These are phyloP conservation scores for Boletus coccyginus DNA, from an alignment of 768 basidiomycete genomes.

Conservation along the genomic window DNA sequence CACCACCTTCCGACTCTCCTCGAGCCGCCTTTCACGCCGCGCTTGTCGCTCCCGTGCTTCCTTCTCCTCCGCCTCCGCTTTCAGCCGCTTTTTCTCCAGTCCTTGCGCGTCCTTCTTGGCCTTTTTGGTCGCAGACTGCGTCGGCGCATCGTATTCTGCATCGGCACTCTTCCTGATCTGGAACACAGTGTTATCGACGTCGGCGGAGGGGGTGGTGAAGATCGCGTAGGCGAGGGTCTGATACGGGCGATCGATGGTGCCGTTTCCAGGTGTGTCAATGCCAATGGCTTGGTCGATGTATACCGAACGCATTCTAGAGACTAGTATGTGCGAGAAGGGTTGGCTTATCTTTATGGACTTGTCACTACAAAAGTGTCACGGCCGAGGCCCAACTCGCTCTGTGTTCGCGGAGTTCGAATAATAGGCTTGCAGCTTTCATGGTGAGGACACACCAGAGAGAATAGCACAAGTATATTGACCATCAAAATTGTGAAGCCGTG, in stretches of 20 bases:
- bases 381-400: too few relatives aligned
- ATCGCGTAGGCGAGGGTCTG: conserved; percentile 79
- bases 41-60: conserved; percentile 67
- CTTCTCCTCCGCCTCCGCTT: conserved; percentile 67
- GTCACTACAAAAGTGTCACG: too few relatives aligned
- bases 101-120: conserved; percentile 86
- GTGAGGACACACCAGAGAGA: too few relatives aligned
- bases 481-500: too few relatives aligned
- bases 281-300: conserved; percentile 82
- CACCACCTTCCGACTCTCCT: conserved; percentile 86
- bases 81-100: conserved; percentile 86
- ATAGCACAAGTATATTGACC: too few relatives aligned
- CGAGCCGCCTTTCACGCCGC: conserved; percentile 69
- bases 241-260: conserved; percentile 74
- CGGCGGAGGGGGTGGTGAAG: conserved; percentile 46
- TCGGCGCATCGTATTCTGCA: conserved; percentile 72
- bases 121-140: conserved; percentile 86
- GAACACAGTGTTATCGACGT: conserved; percentile 40
- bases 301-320: conserved; percentile 40
- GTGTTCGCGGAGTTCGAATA: too few relatives aligned
- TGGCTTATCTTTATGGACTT: not conserved
- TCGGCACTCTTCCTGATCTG: conserved; percentile 67
- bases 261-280: conserved; percentile 72
- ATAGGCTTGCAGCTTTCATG: too few relatives aligned
- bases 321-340: not conserved